phyloP scores from a whole-genome alignment of 441 rosid species.

The California macrophylla region DNA sequence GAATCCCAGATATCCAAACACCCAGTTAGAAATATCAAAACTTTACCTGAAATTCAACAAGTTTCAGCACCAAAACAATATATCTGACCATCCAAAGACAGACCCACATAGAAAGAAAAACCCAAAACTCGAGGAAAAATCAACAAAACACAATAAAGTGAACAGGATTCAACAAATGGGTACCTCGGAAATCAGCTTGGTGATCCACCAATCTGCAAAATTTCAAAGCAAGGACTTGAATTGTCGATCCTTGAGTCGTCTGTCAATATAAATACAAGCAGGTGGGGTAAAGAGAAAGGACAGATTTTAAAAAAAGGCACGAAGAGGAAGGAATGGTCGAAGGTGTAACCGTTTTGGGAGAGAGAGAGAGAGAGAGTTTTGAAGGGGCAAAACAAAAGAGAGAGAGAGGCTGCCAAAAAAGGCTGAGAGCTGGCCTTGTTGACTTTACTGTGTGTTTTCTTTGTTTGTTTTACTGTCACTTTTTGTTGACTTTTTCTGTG shows the following conservation, averaged over 20 bases:
- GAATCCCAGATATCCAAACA: slow-evolving; percentile 7
- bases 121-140: slow-evolving; percentile 3
- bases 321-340: not conserved
- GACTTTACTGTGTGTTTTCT: slow-evolving; percentile 21
- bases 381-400: slow-evolving; percentile 11
- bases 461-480: slow-evolving; percentile 1
- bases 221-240: slow-evolving; percentile 14
- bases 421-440: slow-evolving; percentile 26
- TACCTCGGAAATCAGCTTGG: slow-evolving; percentile 16
- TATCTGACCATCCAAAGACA: slow-evolving; percentile 14
- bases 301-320: not conserved
- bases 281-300: not conserved
- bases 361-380: slow-evolving; percentile 3
- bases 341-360: slow-evolving; percentile 8
- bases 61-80: slow-evolving; percentile 9
- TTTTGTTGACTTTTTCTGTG: not conserved
- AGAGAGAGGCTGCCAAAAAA: slow-evolving; percentile 15
- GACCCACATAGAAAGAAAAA: slow-evolving; percentile 1
- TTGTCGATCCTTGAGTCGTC: slow-evolving; percentile 15
- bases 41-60: slow-evolving; percentile 5
- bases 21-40: not conserved
- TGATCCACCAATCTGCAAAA: slow-evolving; percentile 18
- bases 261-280: not conserved
- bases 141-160: not conserved
- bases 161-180: slow-evolving; percentile 13